A percentile compares a stretch with the other conserved stretches of the same genome.
These are phyloP conservation scores for Hyaloscypha bicolor DNA, from an alignment of 495 filamentous ascomycete genomes.

Conservation along the genomic window DNA sequence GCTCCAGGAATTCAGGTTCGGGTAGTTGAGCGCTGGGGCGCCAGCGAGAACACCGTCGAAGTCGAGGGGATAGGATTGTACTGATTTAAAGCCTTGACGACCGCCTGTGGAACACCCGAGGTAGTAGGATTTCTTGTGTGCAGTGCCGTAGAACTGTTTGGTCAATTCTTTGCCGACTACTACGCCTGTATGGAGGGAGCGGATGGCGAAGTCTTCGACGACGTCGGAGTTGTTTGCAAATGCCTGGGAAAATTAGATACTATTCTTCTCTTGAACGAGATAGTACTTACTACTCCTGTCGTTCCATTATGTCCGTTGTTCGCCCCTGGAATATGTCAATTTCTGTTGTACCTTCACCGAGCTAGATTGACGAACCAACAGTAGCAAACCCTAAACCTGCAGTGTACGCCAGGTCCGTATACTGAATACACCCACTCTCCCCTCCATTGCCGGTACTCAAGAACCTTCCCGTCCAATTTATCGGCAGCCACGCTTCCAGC, in stretches of 20 bases:
- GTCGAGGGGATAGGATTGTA: slow-evolving; percentile 53
- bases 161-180: slow-evolving; percentile 40
- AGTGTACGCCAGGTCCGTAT: slow-evolving; percentile 27
- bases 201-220: slow-evolving; percentile 33
- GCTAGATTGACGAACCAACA: slow-evolving; percentile 39
- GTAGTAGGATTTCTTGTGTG: slow-evolving; percentile 53
- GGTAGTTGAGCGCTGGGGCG: slow-evolving; percentile 51
- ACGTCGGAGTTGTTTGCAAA: slow-evolving; percentile 34
- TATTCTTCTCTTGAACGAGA: neutral
- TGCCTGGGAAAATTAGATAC: slow-evolving; percentile 28
- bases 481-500: slow-evolving; percentile 62
- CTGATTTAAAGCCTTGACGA: slow-evolving; percentile 55
- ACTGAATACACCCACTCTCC: slow-evolving; percentile 28
- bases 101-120: slow-evolving; percentile 62
- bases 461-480: slow-evolving; percentile 29
- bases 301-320: slow-evolving; percentile 62
- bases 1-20: slow-evolving; percentile 48
- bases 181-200: slow-evolving; percentile 49
- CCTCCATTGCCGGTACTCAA: slow-evolving; percentile 30
- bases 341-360: neutral
- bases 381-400: slow-evolving; percentile 55
- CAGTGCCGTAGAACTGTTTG: slow-evolving; percentile 44
- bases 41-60: slow-evolving; percentile 71
- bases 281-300: slow-evolving; percentile 2
- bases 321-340: slow-evolving; percentile 26